phyloP scores from a whole-genome alignment of 75 land plant species.

The Selaginella tamariscina region DNA sequence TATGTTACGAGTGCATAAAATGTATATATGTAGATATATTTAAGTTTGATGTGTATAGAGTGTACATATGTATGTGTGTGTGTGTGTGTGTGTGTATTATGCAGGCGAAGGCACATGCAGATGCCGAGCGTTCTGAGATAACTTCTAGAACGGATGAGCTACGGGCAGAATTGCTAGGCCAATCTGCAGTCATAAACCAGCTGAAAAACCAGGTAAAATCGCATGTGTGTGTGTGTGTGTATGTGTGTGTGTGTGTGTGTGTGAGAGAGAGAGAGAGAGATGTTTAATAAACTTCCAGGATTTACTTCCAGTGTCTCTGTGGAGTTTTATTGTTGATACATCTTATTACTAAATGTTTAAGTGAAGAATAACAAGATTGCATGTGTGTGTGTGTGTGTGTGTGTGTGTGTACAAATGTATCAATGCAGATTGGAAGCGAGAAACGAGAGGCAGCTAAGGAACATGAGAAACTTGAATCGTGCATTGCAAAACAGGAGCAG shows the following conservation, averaged over 20 bases:
- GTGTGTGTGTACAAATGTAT: neutral
- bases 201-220: constrained; percentile 17
- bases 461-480: constrained; percentile 11
- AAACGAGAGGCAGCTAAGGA: constrained; percentile 10
- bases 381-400: neutral
- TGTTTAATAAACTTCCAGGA: too few relatives aligned
- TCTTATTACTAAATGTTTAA: neutral
- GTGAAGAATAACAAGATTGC: neutral
- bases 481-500: constrained; percentile 12
- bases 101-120: constrained; percentile 15
- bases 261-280: too few relatives aligned
- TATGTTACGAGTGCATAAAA: neutral
- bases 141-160: constrained; percentile 1
- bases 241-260: too few relatives aligned
- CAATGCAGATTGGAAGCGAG: constrained; percentile 10
- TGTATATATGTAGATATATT: neutral
- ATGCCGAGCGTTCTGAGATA: constrained; percentile 4
- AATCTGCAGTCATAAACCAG: constrained; percentile 16
- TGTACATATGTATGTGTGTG: too few relatives aligned
- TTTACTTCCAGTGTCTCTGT: neutral
- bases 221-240: too few relatives aligned
- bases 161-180: constrained; percentile 10
- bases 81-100: neutral
- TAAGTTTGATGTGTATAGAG: too few relatives aligned
- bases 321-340: neutral